Percentiles rank a stretch among this genome's conserved stretches.
phyloP scores from a whole-genome alignment of 305 asterid genomes.

The Rubia tinctorum region DNA sequence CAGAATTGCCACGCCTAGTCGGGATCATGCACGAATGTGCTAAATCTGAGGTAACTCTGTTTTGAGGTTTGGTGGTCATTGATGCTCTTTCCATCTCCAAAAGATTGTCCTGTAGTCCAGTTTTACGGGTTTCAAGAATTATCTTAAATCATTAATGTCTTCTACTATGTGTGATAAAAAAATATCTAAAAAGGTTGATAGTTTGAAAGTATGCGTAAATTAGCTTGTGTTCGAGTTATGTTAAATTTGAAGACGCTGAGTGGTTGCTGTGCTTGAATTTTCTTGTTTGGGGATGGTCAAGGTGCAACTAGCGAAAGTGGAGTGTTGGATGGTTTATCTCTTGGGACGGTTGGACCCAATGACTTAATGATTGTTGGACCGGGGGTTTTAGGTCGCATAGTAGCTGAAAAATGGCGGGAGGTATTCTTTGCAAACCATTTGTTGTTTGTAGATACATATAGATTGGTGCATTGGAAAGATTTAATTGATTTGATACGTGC shows the following conservation, averaged over 20 bases:
- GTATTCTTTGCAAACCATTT: constrained; percentile 29
- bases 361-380: constrained; percentile 95
- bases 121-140: neutral
- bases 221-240: neutral
- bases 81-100: neutral
- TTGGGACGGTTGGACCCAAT: constrained; percentile 50
- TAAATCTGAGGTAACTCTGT: neutral
- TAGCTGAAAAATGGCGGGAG: constrained; percentile 89
- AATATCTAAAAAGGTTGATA: neutral
- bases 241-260: neutral
- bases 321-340: constrained; percentile 47
- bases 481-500: constrained; percentile 6
- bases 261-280: neutral
- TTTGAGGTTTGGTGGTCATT: neutral
- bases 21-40: neutral
- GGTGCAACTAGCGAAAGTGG: constrained; percentile 44
- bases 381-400: constrained; percentile 90
- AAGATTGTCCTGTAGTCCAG: neutral
- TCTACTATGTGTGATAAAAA: neutral
- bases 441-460: neutral
- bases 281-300: constrained; percentile 28
- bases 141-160: neutral
- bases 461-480: neutral
- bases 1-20: neutral
- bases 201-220: neutral